Conservation (phyloP, 495 filamentous ascomycete genomes). For the Tuber brumale region DNA sequence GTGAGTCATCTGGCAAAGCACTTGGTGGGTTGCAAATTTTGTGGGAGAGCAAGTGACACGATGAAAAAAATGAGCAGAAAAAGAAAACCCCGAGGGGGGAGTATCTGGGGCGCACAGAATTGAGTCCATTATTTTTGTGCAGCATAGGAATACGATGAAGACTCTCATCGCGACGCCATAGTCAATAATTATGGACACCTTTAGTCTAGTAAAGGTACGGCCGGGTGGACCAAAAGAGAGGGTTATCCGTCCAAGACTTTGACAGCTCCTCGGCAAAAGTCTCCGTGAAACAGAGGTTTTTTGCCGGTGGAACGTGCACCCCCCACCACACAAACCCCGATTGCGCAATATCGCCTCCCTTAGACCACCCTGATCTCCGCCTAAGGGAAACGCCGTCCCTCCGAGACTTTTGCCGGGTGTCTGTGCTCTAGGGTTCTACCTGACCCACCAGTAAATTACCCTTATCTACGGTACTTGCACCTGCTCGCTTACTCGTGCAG, state of each 20-base stretch:
- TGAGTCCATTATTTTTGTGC: too few relatives aligned
- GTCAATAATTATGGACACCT: neutral
- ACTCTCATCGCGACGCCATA: neutral
- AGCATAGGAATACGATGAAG: neutral
- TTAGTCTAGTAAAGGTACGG: neutral
- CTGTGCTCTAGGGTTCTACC: neutral
- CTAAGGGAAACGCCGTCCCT: neutral
- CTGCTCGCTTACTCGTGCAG: neutral
- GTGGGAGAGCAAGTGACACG: too few relatives aligned
- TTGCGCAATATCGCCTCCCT: neutral
- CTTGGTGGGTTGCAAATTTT: too few relatives aligned
- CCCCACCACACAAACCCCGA: neutral
- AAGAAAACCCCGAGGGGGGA: too few relatives aligned
- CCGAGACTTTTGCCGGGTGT: neutral
- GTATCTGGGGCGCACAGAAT: too few relatives aligned
- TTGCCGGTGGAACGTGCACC: neutral
- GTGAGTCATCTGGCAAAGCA: too few relatives aligned
- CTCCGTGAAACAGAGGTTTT: too few relatives aligned
- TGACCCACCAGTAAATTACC: neutral
- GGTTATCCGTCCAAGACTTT: neutral
- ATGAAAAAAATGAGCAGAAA: too few relatives aligned
- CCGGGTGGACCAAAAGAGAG: neutral
- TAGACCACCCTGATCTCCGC: neutral
- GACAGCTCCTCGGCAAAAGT: neutral
- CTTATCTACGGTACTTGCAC: neutral